Percentiles rank a stretch among this genome's conserved stretches.
phyloP scores from a whole-genome alignment of 352 stramenopile genomes.

The Phytopythium delawarense region DNA sequence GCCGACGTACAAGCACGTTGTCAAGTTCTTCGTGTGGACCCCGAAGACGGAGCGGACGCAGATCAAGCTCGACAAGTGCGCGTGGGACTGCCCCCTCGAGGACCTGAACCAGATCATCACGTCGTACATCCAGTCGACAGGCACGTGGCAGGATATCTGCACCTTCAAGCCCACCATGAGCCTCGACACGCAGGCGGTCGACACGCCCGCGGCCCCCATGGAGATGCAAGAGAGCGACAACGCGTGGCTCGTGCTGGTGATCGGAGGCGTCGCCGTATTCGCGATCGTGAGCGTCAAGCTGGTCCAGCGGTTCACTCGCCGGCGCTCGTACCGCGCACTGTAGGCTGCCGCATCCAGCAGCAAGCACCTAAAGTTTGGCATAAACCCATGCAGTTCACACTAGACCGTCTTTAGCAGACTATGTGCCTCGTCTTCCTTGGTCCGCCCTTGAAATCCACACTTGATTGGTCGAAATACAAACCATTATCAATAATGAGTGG shows the following conservation, averaged over 20 bases:
- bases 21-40: constrained; percentile 72
- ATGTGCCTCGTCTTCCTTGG: not conserved
- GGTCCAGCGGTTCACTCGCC: constrained; percentile 41
- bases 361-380: not conserved
- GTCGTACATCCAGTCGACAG: constrained; percentile 49
- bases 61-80: constrained; percentile 62
- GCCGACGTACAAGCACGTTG: constrained; percentile 31
- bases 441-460: constrained; percentile 1
- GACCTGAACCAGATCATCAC: constrained; percentile 56
- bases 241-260: constrained; percentile 34
- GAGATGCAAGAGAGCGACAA: not conserved
- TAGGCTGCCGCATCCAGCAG: constrained; percentile 7
- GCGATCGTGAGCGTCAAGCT: constrained; percentile 31
- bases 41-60: constrained; percentile 41
- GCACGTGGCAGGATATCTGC: constrained; percentile 72
- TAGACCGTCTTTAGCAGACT: too few relatives aligned
- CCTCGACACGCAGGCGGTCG: constrained; percentile 15
- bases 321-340: constrained; percentile 39
- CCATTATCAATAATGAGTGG: too few relatives aligned
- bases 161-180: constrained; percentile 48
- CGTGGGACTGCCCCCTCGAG: constrained; percentile 45
- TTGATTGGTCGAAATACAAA: constrained; percentile 29
- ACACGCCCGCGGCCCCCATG: not conserved
- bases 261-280: constrained; percentile 31
- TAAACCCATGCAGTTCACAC: not conserved